phyloP scores from a whole-genome alignment of 192 early-diverging fungal species.

The Mortierella alpina region DNA sequence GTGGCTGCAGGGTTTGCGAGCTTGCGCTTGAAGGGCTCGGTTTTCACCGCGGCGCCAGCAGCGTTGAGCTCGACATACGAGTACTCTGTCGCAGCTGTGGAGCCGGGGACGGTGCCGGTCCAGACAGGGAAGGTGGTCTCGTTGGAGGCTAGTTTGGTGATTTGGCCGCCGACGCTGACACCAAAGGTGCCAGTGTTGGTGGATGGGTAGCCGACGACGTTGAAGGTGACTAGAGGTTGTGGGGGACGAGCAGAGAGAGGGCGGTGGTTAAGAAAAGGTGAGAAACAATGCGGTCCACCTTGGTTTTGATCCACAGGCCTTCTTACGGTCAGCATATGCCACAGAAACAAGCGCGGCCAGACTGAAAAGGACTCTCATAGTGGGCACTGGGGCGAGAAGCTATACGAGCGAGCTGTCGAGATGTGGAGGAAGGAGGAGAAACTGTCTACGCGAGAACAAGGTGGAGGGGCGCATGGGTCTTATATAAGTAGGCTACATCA shows the following conservation, averaged over 20 bases:
- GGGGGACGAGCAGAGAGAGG: neutral
- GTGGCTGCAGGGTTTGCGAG: neutral
- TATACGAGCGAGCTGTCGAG: too few species aligned
- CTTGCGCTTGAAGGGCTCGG: conserved; percentile 27
- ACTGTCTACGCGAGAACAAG: too few species aligned
- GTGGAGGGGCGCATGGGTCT: too few species aligned
- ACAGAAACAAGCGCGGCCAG: conserved; percentile 25
- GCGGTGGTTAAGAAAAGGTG: neutral
- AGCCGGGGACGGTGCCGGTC: conserved; percentile 13
- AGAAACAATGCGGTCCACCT: neutral
- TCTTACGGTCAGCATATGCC: conserved; percentile 33
- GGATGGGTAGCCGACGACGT: conserved; percentile 20
- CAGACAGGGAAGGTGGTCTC: conserved; percentile 24
- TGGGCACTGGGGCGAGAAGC: neutral
- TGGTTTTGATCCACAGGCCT: too few species aligned
- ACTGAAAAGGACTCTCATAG: conserved; percentile 31
- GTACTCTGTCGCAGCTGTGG: conserved; percentile 10
- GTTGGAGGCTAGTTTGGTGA: conserved; percentile 12
- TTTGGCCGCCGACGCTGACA: conserved; percentile 9
- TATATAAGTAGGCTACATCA: too few species aligned
- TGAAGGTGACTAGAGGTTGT: conserved; percentile 24
- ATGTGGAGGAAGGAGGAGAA: too few species aligned
- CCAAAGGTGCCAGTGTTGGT: conserved; percentile 1
- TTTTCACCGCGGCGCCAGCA: conserved; percentile 3
- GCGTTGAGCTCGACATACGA: conserved; percentile 24